Evolutionary conservation across 176 grass and related monocot genomes (phyloP), one percentile per base, ranked within the genome.

Genomic region (Panicum miliaceum): DNA sequence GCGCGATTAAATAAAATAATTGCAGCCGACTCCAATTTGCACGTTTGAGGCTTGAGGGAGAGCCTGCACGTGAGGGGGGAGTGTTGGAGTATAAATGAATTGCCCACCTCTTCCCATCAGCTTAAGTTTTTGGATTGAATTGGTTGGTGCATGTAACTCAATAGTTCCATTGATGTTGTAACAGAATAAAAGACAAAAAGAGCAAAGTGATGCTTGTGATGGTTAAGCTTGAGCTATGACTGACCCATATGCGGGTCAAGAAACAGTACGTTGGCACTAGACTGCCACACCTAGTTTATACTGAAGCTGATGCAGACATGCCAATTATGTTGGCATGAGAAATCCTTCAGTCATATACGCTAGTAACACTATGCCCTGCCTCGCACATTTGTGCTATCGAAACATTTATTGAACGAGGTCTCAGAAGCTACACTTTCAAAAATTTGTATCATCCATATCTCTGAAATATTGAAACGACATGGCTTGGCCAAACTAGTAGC

Each of bases 351-450:
- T 56, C 19, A 22, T 32, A 73, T 25, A 73, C 43, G 34, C 66
- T 73, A 53, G 64, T 38, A 8, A 12, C 15, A 81, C 26, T n/a
- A 64, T 54, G 50, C 16, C 84, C 73, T 67, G 52, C 54, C 6
- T 73, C 62, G 68, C 6, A 35, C 4, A 9, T 67, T 38, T 38
- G 3, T 35, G 12, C 26, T 47, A 42, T 64, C 54, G 2, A 45
- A 52, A 73, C 56, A 64, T 42, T 41, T 22, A 73, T 59, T 7
- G 29, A 40, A 14, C 51, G 20, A 38, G 14, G 52, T 53, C 8
- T 35, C n/a, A 70, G 8, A 69, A 88, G 66, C 15, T 72, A 32
- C 23, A 32, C 12, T 6, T 45, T 47, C 41, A 1, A 52, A 74
- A 3, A 52, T 47, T 10, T 26, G 25, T 20, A 20, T 18, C 23